Percentiles rank a stretch among this genome's conserved stretches.
phyloP scores from a whole-genome alignment of 1,139 yeast genomes.

The Suhomyces anneliseae region DNA sequence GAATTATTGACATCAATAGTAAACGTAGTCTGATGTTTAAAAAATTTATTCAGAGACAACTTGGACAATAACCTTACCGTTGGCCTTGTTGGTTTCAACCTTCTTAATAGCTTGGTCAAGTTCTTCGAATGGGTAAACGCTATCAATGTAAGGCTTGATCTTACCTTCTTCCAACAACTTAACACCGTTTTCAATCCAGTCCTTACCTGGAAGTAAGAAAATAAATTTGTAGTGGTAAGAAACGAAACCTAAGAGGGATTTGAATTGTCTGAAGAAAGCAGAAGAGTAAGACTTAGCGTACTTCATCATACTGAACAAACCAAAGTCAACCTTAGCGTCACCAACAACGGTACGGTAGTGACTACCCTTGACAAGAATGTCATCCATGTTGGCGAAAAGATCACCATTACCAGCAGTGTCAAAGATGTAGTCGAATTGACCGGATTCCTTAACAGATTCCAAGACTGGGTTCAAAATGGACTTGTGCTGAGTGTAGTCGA shows the following conservation, averaged over 20 bases:
- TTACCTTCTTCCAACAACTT: conserved; percentile 42
- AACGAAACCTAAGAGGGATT: conserved; percentile 16
- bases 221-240: conserved; percentile 15
- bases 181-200: conserved; percentile 24
- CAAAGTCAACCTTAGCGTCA: conserved; percentile 38
- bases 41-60: conserved; percentile 10
- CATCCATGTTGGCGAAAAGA: conserved; percentile 21
- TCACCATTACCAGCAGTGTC: conserved; percentile 33
- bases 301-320: conserved; percentile 5
- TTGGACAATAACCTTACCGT: conserved; percentile 61
- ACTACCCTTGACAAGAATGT: conserved; percentile 33
- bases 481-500: conserved; percentile 48
- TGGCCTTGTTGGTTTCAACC: conserved; percentile 47
- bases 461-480: conserved; percentile 28
- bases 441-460: conserved; percentile 26
- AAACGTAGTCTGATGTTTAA: no score
- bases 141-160: conserved; percentile 51
- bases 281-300: neutral
- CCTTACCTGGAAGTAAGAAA: conserved; percentile 16
- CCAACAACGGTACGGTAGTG: conserved; percentile 53
- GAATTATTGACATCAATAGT: no score
- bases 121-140: conserved; percentile 50
- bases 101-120: conserved; percentile 50
- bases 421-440: conserved; percentile 38
- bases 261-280: conserved; percentile 10